A percentile compares a stretch with the other conserved stretches of the same genome.
Evolutionary conservation across 1,284 basidiomycete genomes (phyloP).

Genomic region (Ganoderma boninense): DNA sequence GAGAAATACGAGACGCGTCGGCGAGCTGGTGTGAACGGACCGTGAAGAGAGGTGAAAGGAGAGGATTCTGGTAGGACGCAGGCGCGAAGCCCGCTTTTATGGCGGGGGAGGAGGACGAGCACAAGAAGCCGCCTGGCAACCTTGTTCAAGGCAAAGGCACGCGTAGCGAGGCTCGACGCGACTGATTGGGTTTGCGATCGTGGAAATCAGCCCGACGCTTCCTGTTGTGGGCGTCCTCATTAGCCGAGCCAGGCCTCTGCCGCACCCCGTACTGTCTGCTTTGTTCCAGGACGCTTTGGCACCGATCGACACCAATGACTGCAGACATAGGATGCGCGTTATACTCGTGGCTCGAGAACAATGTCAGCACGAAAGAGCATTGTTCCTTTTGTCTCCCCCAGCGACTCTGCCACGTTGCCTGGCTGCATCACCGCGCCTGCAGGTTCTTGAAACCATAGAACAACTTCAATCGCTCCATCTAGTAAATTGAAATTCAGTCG

Average conservation of each 20-base stretch:
- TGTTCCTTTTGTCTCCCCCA: too few relatives aligned
- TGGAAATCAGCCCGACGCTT: too few relatives aligned
- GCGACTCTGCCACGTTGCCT: too few relatives aligned
- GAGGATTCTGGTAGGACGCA: neutral
- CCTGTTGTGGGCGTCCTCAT: constrained; percentile 29
- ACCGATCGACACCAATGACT: too few relatives aligned
- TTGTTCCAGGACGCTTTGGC: neutral
- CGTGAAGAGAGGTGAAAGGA: neutral
- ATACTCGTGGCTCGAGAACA: too few relatives aligned
- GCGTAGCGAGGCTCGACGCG: neutral
- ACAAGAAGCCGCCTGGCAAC: constrained; percentile 12
- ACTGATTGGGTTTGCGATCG: neutral
- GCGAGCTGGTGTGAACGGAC: neutral
- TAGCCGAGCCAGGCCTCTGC: constrained; percentile 3
- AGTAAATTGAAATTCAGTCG: too few relatives aligned
- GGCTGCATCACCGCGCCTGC: too few relatives aligned
- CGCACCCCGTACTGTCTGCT: constrained; percentile 5
- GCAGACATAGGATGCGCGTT: neutral
- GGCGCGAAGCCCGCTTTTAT: neutral
- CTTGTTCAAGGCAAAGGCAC: constrained; percentile 17
- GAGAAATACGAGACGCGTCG: neutral
- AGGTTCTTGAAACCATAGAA: too few relatives aligned
- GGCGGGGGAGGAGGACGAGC: neutral
- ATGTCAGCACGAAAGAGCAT: too few relatives aligned
- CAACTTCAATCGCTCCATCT: too few relatives aligned